A percentile compares a stretch with the other conserved stretches of the same genome.
Conservation (phyloP, 345 rosid genomes). For the Isatis tinctoria region DNA sequence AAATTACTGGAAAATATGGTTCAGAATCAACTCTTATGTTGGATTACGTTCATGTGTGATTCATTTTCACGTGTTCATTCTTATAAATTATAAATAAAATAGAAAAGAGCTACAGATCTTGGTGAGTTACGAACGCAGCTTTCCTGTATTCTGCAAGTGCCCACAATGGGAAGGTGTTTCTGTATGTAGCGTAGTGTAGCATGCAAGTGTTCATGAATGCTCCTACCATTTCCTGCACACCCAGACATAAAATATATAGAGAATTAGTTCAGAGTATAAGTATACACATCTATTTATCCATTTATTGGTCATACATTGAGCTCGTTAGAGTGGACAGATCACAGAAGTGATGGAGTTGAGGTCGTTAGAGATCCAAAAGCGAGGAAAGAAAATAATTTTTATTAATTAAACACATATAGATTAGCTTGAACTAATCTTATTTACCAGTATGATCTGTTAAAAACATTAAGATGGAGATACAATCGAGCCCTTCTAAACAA, state of each 20-base stretch:
- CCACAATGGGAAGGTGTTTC: neutral
- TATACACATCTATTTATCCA: too few relatives aligned
- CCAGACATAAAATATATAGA: neutral
- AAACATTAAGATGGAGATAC: too few relatives aligned
- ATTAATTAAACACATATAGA: too few relatives aligned
- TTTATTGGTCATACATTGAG: neutral
- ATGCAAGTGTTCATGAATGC: neutral
- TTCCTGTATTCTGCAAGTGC: neutral
- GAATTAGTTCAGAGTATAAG: too few relatives aligned
- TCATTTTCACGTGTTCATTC: neutral
- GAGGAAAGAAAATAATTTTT: too few relatives aligned
- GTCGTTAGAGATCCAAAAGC: too few relatives aligned
- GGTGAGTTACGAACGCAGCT: neutral
- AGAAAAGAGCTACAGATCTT: neutral
- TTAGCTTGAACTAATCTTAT: too few relatives aligned
- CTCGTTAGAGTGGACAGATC: neutral
- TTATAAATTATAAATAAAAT: neutral
- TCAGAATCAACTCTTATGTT: too few relatives aligned
- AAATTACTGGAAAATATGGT: too few relatives aligned
- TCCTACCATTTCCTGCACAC: neutral
- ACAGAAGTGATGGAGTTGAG: too few relatives aligned
- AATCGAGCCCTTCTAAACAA: too few relatives aligned
- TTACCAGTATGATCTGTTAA: too few relatives aligned
- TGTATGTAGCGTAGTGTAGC: neutral
- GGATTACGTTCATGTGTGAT: neutral